Base-by-base conservation (phyloP, 768 basidiomycete genomes). In the Amanita thiersii region DNA sequence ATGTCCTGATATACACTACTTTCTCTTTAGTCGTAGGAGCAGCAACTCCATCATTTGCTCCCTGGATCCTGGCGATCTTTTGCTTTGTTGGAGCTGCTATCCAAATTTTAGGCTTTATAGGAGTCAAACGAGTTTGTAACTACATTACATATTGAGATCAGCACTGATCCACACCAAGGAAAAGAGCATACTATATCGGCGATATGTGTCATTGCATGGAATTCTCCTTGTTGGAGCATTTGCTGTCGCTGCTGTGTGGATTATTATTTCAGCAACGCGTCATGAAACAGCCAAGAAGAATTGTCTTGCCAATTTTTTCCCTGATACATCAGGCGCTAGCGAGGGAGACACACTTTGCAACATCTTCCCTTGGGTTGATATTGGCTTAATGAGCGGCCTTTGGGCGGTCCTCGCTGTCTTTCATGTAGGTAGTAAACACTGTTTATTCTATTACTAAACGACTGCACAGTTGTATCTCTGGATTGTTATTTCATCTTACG, bases 291-390 rank as follows among this genome's bases (percentile, higher is more conserved):
- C 92, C 14, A 70, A 85, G 50, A 50, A 66, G 2, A 68, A 70
- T 2, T 99, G 94, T 56, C 62, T 80, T 45, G 38, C 48, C 2
- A 60, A 70, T 31, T 86, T 77, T 63, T 86, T 80, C 56, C 54
- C 66, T 12, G 56, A 63, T 50, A 53, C 61, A 21, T 37, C 54
- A 3, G 59, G 62, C 9, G 49, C 60, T 37, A 57, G 60, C 26
- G 74, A 89, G 56, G 86, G 79, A 4, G 59, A 79, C 25, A 78
- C 74, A 4, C 70, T 98, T 17, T 99, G 96, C 63, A 69, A 81
- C 35, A 83, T 96, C 41, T 94, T 97, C 56, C 71, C 90, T 3
- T 96, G 91, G 88, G 86, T 89, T 7, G 86, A 87, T 52, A 68
- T 96, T 10, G 93, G 93, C 26, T 64, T 97, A 43, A 93, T 98